These are phyloP conservation scores for Pilatotrama ljubarskyi DNA, from an alignment of 768 basidiomycete genomes.

Conservation along the genomic window DNA sequence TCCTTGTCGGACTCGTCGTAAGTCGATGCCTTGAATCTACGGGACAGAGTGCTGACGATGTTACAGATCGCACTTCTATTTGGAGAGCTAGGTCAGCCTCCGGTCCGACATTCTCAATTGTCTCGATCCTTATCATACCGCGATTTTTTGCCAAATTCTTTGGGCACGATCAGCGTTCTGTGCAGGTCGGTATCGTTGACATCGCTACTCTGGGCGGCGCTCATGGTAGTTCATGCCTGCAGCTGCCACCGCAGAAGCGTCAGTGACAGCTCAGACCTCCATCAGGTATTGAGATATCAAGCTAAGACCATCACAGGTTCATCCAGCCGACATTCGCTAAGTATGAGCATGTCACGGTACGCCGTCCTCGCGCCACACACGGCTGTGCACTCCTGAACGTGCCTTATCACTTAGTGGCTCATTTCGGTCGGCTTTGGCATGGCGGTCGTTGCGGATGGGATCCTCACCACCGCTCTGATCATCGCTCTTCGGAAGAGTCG, in stretches of 20 bases:
- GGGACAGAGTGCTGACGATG: not conserved
- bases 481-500: not conserved
- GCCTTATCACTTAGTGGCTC: not conserved
- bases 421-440: not conserved
- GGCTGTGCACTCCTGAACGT: no score
- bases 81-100: not conserved
- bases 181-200: not conserved
- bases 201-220: no score
- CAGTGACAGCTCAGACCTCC: not conserved
- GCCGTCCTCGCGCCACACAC: not conserved
- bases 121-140: not conserved
- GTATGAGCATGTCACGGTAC: not conserved
- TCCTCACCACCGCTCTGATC: not conserved
- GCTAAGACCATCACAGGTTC: no score
- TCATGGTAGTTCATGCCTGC: not conserved
- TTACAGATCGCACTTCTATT: not conserved
- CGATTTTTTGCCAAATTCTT: no score
- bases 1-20: not conserved
- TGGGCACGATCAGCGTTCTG: not conserved
- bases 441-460: not conserved
- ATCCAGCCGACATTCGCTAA: not conserved
- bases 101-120: not conserved
- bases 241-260: conserved; percentile 1
- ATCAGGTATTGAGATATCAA: no score
- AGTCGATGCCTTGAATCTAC: not conserved